Conservation (phyloP, 2,329 filamentous ascomycete species). For the Talaromyces sp. region DNA sequence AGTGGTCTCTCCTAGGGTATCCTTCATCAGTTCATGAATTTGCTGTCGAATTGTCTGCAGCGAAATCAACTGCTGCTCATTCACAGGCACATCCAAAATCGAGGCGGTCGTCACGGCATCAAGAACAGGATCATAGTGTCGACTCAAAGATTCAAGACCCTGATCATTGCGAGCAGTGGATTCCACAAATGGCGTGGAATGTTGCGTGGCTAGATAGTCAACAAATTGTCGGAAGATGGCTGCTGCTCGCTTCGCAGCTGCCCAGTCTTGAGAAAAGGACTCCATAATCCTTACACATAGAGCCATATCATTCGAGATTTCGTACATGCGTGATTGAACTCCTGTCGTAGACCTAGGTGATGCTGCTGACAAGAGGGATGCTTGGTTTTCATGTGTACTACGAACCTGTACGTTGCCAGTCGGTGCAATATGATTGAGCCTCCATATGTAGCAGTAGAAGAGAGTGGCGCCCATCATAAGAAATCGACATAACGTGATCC, state of each 20-base stretch:
- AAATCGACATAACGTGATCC: constrained; percentile 40
- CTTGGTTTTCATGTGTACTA: neutral
- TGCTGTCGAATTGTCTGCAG: neutral
- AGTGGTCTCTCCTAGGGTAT: constrained; percentile 8
- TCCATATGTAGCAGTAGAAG: constrained; percentile 16
- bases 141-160: neutral
- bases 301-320: constrained; percentile 5
- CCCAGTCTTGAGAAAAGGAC: constrained; percentile 8
- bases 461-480: constrained; percentile 18
- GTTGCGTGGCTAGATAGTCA: neutral
- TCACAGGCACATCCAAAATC: neutral
- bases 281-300: constrained; percentile 6
- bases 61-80: neutral
- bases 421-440: neutral
- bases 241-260: constrained; percentile 4
- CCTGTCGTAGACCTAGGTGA: neutral
- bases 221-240: neutral
- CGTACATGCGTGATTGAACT: neutral
- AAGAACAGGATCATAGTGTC: constrained; percentile 11
- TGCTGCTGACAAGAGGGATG: neutral
- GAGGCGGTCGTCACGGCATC: neutral
- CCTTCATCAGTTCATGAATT: constrained; percentile 1
- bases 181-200: neutral
- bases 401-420: neutral
- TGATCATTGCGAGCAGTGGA: neutral